Evolutionary conservation across 345 rosid species (phyloP), one percentile per base, ranked within the genome.

Genomic region (Eucalyptus curtisii): DNA sequence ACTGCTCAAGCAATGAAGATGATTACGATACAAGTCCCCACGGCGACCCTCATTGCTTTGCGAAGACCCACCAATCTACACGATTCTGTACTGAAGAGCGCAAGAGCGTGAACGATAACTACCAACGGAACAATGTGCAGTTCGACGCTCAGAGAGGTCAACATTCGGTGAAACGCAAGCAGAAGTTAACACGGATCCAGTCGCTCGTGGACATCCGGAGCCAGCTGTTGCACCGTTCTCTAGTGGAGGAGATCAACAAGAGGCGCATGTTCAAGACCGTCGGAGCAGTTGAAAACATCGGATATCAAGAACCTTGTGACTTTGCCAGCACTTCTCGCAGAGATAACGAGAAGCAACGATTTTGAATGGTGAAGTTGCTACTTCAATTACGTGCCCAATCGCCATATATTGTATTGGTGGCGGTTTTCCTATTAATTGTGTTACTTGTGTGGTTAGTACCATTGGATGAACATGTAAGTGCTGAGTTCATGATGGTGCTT

Each of bases 121-220:
- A 31, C 84, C 87, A 59, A 71, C 81, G 10, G 25, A 13, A 55
- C 66, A 82, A 82, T 8, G 80, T 20, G 33, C 86, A 49, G 48
- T 10, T 40, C 2, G 86, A 84, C 44, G 53, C 40, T 84, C 89
- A 33, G 86, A 30, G 87, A 90, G 89, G 24, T 66, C 61, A 89
- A 47, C 71, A 45, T 20, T 30, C 12, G 42, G 7, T 53, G 30
- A 42, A 76, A 71, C 13, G 53, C 49, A 44, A 85, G 52, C 33
- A 57, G 25, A 76, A 92, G 88, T 86, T 93, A 59, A 91, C 91
- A 55, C 92, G 93, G 93, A 92, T 87, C 16, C 85, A 90, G 82
- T 94, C 99, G 24, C 90, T 96, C 48, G 91, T 96, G 49, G 99
- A 96, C 82, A 85, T 95, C 5, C 93, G 97, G n/a, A 96, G 96